These are phyloP conservation scores for Coemansia brasiliensis DNA, from an alignment of 192 early-diverging fungal species.

Conservation along the genomic window DNA sequence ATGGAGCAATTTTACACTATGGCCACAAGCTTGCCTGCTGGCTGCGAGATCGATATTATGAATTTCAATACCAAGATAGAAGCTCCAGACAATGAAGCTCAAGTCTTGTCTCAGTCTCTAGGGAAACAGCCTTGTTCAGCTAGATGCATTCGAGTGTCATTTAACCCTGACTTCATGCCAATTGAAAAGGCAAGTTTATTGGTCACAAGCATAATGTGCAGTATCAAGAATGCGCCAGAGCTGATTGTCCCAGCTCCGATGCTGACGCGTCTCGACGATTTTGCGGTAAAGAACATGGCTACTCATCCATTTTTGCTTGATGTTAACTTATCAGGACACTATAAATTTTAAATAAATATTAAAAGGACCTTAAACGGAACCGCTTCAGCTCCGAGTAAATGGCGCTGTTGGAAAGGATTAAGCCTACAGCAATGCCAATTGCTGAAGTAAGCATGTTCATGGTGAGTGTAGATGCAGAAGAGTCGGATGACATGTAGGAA, in stretches of 20 bases:
- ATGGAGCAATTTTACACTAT: neutral
- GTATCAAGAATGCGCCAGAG: neutral
- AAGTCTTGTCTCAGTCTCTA: too few species aligned
- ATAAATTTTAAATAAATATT: neutral
- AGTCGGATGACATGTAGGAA: slow-evolving; percentile 58
- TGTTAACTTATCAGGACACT: neutral
- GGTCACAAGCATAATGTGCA: neutral
- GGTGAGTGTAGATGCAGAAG: slow-evolving; percentile 34
- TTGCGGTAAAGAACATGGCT: slow-evolving; percentile 2
- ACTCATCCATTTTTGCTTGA: neutral
- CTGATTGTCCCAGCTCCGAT: neutral
- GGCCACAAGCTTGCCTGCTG: neutral
- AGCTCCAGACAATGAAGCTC: neutral
- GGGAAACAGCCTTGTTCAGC: too few species aligned
- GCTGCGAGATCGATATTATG: neutral
- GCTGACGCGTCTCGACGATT: neutral
- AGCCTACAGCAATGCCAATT: slow-evolving; percentile 33
- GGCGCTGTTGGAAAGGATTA: slow-evolving; percentile 31
- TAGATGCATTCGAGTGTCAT: too few species aligned
- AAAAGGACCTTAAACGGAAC: slow-evolving; percentile 26
- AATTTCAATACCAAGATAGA: neutral
- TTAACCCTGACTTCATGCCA: neutral
- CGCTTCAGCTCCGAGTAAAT: slow-evolving; percentile 33
- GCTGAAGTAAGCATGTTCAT: slow-evolving; percentile 34
- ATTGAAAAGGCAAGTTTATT: neutral